These are phyloP conservation scores for Angophora floribunda DNA, from an alignment of 345 rosid species.

Conservation along the genomic window DNA sequence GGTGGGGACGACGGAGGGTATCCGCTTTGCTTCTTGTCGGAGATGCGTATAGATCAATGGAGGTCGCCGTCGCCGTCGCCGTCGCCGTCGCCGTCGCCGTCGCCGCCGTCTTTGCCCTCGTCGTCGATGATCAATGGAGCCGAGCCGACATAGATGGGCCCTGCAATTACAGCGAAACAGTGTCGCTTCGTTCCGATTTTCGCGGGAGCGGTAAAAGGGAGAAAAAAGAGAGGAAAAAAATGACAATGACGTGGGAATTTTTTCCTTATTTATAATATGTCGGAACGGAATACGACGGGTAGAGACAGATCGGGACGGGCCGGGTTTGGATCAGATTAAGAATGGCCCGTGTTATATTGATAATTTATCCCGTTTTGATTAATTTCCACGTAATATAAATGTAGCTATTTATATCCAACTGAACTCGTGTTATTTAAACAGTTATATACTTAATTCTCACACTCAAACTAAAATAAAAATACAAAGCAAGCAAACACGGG, in stretches of 20 bases:
- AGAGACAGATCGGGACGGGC: neutral
- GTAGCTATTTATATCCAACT: no score
- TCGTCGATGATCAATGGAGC: neutral
- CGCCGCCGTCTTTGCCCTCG: neutral
- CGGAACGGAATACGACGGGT: neutral
- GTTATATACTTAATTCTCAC: no score
- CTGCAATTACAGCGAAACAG: neutral
- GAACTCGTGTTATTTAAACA: rapidly evolving
- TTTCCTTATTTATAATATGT: no score
- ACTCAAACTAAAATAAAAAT: no score
- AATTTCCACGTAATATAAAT: no score
- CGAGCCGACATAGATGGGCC: neutral
- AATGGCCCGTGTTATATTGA: no score
- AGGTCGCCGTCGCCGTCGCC: neutral
- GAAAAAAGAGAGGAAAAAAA: neutral
- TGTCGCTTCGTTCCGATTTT: neutral
- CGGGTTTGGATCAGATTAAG: neutral
- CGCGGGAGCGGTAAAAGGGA: neutral
- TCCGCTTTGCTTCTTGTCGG: neutral
- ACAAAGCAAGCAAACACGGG: rapidly evolving
- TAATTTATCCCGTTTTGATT: no score
- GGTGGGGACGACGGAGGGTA: neutral
- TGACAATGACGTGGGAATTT: neutral
- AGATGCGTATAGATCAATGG: neutral
- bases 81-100: neutral